Evolutionary conservation across 306 rosid species (phyloP).

Genomic region (Alnus rubra): DNA sequence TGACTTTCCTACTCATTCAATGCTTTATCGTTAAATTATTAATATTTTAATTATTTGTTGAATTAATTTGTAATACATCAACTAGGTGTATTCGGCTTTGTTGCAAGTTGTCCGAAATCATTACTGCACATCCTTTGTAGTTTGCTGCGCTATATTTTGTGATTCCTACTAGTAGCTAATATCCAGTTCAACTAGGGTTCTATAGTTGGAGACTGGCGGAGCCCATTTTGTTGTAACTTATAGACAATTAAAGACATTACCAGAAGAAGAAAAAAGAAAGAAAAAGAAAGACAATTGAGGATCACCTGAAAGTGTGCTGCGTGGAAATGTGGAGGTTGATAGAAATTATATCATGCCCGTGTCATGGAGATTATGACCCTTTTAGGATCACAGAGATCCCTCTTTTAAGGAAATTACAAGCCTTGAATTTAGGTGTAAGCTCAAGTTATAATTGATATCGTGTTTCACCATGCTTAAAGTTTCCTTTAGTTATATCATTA

Average conservation of each 20-base stretch:
- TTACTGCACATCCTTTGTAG: background rate
- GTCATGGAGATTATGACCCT: background rate
- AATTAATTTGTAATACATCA: background rate
- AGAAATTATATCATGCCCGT: background rate
- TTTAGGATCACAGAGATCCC: background rate
- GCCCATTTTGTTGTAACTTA: background rate
- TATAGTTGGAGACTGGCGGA: background rate
- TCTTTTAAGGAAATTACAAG: background rate
- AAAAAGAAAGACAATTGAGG: background rate
- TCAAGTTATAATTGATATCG: background rate
- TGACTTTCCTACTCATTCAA: background rate
- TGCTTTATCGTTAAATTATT: background rate
- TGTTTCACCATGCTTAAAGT: background rate
- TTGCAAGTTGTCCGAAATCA: background rate
- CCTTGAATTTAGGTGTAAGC: background rate
- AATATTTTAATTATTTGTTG: background rate
- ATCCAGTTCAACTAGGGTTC: background rate
- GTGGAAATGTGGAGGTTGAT: background rate
- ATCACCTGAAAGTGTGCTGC: background rate
- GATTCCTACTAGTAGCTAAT: background rate
- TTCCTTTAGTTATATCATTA: background rate
- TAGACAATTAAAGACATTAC: background rate
- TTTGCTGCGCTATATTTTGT: background rate
- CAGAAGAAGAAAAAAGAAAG: background rate
- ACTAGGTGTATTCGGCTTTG: background rate